phyloP scores from a whole-genome alignment of 2,329 filamentous ascomycete genomes.

The Capronia americana region DNA sequence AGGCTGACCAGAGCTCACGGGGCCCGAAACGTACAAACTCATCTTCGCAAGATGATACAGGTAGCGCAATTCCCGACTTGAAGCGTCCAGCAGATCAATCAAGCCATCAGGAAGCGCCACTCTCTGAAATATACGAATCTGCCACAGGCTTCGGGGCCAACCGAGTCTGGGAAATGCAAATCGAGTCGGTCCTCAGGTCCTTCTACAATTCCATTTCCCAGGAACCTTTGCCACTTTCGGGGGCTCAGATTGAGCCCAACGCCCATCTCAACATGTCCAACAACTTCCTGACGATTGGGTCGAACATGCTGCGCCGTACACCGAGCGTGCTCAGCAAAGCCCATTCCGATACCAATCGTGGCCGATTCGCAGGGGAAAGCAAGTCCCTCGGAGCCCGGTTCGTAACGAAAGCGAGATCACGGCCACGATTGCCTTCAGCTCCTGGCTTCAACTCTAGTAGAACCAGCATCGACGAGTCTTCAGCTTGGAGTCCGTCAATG shows the following conservation, averaged over 20 bases:
- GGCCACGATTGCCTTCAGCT: constrained; percentile 74
- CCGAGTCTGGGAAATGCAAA: constrained; percentile 83
- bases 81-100: constrained; percentile 40
- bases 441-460: constrained; percentile 88
- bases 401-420: constrained; percentile 83
- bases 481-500: constrained; percentile 86
- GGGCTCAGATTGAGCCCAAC: constrained; percentile 53
- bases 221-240: constrained; percentile 84
- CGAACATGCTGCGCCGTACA: constrained; percentile 76
- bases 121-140: constrained; percentile 1
- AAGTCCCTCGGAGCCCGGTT: constrained; percentile 72
- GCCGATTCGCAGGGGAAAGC: constrained; percentile 69
- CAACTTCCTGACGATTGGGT: constrained; percentile 72
- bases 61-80: constrained; percentile 2
- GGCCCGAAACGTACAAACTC: constrained; percentile 25
- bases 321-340: constrained; percentile 93
- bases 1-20: constrained; percentile 23
- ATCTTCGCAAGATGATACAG: constrained; percentile 25
- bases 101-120: constrained; percentile 60
- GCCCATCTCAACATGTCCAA: constrained; percentile 45
- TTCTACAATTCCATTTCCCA: constrained; percentile 90
- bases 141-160: constrained; percentile 73
- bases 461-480: constrained; percentile 92
- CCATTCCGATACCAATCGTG: constrained; percentile 80
- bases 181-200: constrained; percentile 89